Evolutionary conservation across 768 basidiomycete genomes (phyloP).

Genomic region (Lenzites betulinus): DNA sequence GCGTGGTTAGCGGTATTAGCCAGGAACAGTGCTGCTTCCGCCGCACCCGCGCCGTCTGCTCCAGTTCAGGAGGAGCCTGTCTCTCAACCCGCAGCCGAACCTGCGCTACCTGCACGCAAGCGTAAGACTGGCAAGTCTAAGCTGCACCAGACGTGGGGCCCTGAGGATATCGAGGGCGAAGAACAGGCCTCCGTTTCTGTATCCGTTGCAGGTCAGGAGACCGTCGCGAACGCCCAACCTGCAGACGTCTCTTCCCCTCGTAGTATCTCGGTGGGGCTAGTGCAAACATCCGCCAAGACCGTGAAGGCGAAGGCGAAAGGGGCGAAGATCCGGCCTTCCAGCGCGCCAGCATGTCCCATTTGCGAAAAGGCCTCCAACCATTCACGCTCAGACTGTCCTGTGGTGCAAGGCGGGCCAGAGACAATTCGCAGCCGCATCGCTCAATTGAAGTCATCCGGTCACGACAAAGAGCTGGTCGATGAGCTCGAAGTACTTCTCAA

Average conservation of each 20-base stretch:
- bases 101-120: slow-evolving; percentile 7
- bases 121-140: slow-evolving; percentile 17
- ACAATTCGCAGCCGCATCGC: slow-evolving; percentile 48
- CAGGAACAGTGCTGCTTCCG: neutral
- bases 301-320: slow-evolving; percentile 1
- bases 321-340: slow-evolving; percentile 13
- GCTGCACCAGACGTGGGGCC: slow-evolving; percentile 18
- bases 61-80: neutral
- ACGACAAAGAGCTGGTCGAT: slow-evolving; percentile 37
- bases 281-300: neutral
- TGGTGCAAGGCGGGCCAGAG: slow-evolving; percentile 44
- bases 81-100: neutral
- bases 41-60: neutral
- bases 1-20: slow-evolving; percentile 1
- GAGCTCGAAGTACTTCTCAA: slow-evolving; percentile 41
- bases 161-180: slow-evolving; percentile 9
- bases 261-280: neutral
- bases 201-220: neutral
- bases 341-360: slow-evolving; percentile 40
- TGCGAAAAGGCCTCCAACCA: slow-evolving; percentile 50
- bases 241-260: neutral
- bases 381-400: slow-evolving; percentile 50
- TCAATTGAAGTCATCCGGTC: slow-evolving; percentile 38
- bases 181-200: neutral
- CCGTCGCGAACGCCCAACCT: neutral